These are phyloP conservation scores for Talaromyces nanjingensis DNA, from an alignment of 495 filamentous ascomycete genomes.

Conservation along the genomic window DNA sequence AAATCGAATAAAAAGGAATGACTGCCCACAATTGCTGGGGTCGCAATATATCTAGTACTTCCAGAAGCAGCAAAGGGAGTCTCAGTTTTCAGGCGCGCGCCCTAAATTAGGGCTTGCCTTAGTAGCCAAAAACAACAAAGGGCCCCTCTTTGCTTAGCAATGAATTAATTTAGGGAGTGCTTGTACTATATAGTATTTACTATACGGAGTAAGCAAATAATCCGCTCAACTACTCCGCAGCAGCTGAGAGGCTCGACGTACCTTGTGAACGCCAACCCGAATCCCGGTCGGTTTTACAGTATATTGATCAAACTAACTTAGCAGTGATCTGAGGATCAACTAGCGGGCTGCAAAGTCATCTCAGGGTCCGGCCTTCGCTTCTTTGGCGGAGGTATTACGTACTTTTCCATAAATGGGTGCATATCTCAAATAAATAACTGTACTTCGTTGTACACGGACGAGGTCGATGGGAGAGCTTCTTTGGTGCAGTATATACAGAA, in stretches of 20 bases:
- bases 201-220: background rate
- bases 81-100: background rate
- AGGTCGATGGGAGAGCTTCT: background rate
- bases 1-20: background rate
- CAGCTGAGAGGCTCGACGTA: background rate
- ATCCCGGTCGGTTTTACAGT: background rate
- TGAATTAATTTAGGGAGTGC: background rate
- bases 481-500: background rate
- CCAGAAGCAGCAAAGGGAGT: background rate
- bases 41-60: background rate
- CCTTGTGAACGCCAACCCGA: background rate
- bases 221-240: background rate
- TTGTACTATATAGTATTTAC: background rate
- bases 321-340: no score
- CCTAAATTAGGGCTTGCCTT: background rate
- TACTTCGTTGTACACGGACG: background rate
- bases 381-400: background rate
- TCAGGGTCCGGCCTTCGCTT: background rate
- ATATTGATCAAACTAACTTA: background rate
- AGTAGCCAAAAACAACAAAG: background rate
- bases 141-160: background rate
- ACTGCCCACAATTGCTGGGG: background rate
- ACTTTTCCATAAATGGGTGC: background rate
- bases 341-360: background rate
- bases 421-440: background rate